Evolutionary conservation across 768 basidiomycete genomes (phyloP), one percentile per base, ranked within the genome.

Genomic region (Pleurotus cornucopiae): DNA sequence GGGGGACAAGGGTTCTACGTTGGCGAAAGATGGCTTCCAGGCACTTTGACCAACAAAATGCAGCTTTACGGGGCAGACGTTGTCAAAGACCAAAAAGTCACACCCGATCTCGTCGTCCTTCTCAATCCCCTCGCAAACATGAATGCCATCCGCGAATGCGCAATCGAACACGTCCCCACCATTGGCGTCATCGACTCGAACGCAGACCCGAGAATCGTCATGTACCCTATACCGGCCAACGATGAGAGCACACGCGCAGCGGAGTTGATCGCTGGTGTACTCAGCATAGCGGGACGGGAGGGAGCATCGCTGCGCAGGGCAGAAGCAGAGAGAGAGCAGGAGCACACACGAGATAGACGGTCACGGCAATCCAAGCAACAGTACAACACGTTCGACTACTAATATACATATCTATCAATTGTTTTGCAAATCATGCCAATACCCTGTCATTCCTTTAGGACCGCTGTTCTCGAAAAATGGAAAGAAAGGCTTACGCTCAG

Each of bases 161-260:
- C 93, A 13, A 77, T 86, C 55, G 81, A 88, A 59, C 88, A 95
- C 65, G 82, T 98, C 55, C 97, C 97, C 0, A 98, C 97, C 1
- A 85, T 98, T 58, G 97, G 88, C 34, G 86, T 98, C 58, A 84
- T 95, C 54, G 97, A 99, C 71, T 92, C 94, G 18, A 94, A 99
- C 67, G 89, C 85, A 43, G 97, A 99, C 72, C 97, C 97, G 4
- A 85, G 97, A 21, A 79, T 94, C 39, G 95, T 99, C 59, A 97
- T 98, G 81, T 98, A 97, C 69, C 89, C 97, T 43, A 98, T 99
- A 65, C 95, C 94, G 0, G 94, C 92, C n/a, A 99, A 98, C 69
- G 93, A 96, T 72, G 97, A 99, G 72, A 93, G 85, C 66, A 80
- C 88, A 7, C 82, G 94, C 46, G 89, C 94, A 13, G 92, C 93